These are phyloP conservation scores for Collybia sp. DNA, from an alignment of 768 basidiomycete genomes.

Conservation along the genomic window DNA sequence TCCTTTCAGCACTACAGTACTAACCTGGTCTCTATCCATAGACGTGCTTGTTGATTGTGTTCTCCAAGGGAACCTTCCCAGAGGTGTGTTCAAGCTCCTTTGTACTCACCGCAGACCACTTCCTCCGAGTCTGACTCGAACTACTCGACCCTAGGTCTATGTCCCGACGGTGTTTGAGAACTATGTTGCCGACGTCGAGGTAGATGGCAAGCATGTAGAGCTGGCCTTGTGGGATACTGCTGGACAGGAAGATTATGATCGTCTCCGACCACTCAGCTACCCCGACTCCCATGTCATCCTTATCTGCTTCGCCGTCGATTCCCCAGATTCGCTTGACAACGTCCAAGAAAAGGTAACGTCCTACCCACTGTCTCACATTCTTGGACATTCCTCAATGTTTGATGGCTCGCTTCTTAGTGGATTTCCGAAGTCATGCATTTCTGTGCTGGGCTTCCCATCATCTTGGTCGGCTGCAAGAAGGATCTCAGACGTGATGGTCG, in stretches of 20 bases:
- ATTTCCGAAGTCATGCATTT: slow-evolving; percentile 99
- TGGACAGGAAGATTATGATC: slow-evolving; percentile 99
- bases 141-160: slow-evolving; percentile 67
- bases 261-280: slow-evolving; percentile 95
- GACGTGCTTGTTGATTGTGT: slow-evolving; percentile 94
- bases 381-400: slow-evolving; percentile 2
- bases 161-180: slow-evolving; percentile 99
- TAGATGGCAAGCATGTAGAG: slow-evolving; percentile 98
- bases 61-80: slow-evolving; percentile 95
- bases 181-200: slow-evolving; percentile 98
- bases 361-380: background rate
- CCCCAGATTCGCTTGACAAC: slow-evolving; percentile 97
- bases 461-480: slow-evolving; percentile 99
- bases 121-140: slow-evolving; percentile 5
- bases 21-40: slow-evolving; percentile 20
- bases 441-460: slow-evolving; percentile 90
- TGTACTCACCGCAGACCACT: background rate
- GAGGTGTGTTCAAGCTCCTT: slow-evolving; percentile 52
- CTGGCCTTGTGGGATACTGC: slow-evolving; percentile 99
- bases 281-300: slow-evolving; percentile 99
- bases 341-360: slow-evolving; percentile 95
- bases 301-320: slow-evolving; percentile 98
- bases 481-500: slow-evolving; percentile 91
- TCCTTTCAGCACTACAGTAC: background rate
- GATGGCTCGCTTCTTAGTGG: slow-evolving; percentile 58